These are phyloP conservation scores for Dioscorea cayenensis DNA, from an alignment of 116 monocot species.

Conservation along the genomic window DNA sequence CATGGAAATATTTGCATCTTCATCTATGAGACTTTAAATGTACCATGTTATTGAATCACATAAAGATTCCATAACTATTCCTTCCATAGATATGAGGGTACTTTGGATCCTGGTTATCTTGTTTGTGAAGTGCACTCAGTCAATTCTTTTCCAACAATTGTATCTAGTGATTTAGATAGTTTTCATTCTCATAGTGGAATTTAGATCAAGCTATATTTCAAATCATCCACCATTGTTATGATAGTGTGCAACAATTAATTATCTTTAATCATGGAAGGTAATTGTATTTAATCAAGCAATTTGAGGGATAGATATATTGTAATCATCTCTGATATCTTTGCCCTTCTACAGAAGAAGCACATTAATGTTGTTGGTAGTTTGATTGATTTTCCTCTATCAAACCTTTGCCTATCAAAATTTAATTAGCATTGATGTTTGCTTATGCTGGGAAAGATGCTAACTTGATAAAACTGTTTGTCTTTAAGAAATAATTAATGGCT, in stretches of 20 bases:
- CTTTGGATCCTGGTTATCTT: constrained; percentile 82
- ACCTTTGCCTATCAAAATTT: neutral
- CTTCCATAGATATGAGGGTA: constrained; percentile 73
- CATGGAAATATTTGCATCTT: no score
- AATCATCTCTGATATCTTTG: neutral
- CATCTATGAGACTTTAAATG: no score
- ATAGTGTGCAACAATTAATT: constrained; percentile 10
- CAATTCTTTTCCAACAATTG: constrained; percentile 34
- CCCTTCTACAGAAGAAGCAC: neutral
- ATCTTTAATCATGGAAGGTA: constrained; percentile 36
- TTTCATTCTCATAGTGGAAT: constrained; percentile 32
- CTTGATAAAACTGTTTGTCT: no score
- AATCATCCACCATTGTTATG: constrained; percentile 37
- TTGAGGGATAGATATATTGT: neutral
- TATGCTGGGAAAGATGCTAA: neutral
- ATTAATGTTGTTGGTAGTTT: neutral
- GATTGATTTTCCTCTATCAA: neutral
- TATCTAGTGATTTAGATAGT: constrained; percentile 59
- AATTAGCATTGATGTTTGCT: neutral
- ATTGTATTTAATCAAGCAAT: neutral
- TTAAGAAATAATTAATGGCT: no score
- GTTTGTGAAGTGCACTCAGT: constrained; percentile 64
- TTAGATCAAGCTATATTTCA: constrained; percentile 58
- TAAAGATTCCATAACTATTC: neutral
- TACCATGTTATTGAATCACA: no score